Conservation (phyloP, 345 rosid genomes). For the Melaleuca quinquenervia region DNA sequence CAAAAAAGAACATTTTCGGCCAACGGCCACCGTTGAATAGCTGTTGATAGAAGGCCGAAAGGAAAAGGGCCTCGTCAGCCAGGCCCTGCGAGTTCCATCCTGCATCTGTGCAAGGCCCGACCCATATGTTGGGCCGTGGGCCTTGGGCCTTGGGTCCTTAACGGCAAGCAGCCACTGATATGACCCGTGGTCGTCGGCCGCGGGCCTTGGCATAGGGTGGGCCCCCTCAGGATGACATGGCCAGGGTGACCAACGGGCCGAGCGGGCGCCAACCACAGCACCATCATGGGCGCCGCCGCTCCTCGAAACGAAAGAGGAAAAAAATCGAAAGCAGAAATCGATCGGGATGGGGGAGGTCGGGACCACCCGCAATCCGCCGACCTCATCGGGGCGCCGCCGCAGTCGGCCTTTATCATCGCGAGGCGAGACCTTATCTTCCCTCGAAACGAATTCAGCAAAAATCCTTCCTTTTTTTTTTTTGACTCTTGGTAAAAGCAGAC, state of each 20-base stretch:
- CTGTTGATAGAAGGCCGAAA: fast-evolving
- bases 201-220: no score
- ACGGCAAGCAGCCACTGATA: neutral
- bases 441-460: neutral
- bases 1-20: no score
- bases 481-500: neutral
- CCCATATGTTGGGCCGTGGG: neutral
- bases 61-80: neutral
- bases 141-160: neutral
- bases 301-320: neutral
- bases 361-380: neutral
- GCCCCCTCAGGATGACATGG: neutral
- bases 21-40: no score
- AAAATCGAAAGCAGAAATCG: neutral
- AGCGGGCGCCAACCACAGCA: neutral
- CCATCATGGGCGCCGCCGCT: neutral
- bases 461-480: neutral
- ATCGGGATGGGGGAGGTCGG: neutral
- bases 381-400: neutral
- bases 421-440: neutral
- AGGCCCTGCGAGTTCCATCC: neutral
- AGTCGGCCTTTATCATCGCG: neutral
- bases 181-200: neutral
- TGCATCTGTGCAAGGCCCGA: neutral
- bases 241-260: neutral